Evolutionary conservation across 176 grass and related monocot genomes (phyloP), one percentile per base, ranked within the genome.

Genomic region (Otatea glauca): DNA sequence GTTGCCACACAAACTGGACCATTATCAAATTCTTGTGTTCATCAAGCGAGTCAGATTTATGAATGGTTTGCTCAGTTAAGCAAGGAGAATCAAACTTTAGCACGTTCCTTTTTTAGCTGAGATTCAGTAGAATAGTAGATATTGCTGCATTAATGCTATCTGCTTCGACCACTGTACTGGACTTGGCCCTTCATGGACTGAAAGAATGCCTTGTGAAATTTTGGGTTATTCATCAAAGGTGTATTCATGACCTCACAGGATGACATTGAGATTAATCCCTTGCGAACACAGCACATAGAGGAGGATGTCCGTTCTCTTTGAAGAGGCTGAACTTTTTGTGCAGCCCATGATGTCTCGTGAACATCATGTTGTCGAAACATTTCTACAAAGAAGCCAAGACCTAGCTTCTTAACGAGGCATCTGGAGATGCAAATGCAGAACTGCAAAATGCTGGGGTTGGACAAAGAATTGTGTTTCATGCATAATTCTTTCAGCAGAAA

Each of bases 31-130:
- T 80, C 49, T 7, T 86, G 60, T 74, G 38, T 49, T 59, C 49
- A 62, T 44, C 84, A 90, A 79, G 67, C 29, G 9, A 72, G 59
- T 50, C 91, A 89, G 70, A 86, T 95, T 41, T 92, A 79, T 54
- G 84, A 90, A 42, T 95, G 93, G 96, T 98, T 95, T 89, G 76
- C 43, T 79, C 85, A 94, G 34, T 87, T 98, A 84, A 95, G 88
- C 82, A 93, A 71, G 25, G 88, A 92, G 69, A 90, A 92, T 74
- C 84, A 79, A 37, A 75, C 80, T 62, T 62, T 87, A 60, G 84
- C 89, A 11, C 0, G 12, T 62, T 90, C 84, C 29, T 90, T 90
- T 35, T 90, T 90, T 54, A 74, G 39, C 51, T 90, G 79, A 87
- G 79, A 83, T 29, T 43, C 1, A 29, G 29, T 29, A 29, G 29